Conservation (phyloP, 1,139 yeast species). For the Yamadazyma triangularis region DNA sequence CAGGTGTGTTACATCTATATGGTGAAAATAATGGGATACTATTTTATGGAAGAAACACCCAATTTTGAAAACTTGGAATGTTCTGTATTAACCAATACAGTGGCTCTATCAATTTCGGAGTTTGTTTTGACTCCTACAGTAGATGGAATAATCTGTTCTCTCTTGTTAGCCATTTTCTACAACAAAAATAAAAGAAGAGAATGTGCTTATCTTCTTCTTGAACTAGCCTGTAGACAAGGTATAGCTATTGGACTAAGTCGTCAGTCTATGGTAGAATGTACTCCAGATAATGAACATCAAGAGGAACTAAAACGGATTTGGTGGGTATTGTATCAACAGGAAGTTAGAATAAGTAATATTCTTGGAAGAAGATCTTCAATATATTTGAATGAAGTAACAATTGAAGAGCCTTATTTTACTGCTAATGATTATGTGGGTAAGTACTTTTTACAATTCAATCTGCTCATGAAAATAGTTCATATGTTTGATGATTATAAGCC, state of each 20-base stretch:
- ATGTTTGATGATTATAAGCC: slow-evolving; percentile 1
- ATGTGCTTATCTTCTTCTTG: slow-evolving; percentile 37
- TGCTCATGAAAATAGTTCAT: slow-evolving; percentile 3
- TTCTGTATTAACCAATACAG: slow-evolving; percentile 13
- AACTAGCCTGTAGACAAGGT: slow-evolving; percentile 41
- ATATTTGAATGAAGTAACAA: slow-evolving; percentile 6
- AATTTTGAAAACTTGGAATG: slow-evolving; percentile 19
- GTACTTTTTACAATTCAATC: slow-evolving; percentile 2
- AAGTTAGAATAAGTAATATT: slow-evolving; percentile 8
- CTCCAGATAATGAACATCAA: slow-evolving; percentile 4
- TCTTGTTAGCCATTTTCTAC: slow-evolving; percentile 35
- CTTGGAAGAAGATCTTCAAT: slow-evolving; percentile 14
- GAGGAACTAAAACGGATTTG: slow-evolving; percentile 10
- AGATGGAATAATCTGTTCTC: slow-evolving; percentile 37
- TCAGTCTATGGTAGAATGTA: slow-evolving; percentile 19
- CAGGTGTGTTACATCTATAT: slow-evolving; percentile 38
- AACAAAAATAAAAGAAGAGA: slow-evolving; percentile 41
- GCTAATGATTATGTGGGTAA: neutral
- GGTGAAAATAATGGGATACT: slow-evolving; percentile 34
- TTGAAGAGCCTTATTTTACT: slow-evolving; percentile 1
- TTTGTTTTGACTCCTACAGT: slow-evolving; percentile 36
- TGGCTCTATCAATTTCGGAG: slow-evolving; percentile 37
- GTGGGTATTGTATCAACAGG: slow-evolving; percentile 14
- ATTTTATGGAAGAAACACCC: slow-evolving; percentile 3
- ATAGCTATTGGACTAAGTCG: slow-evolving; percentile 42